Conservation (phyloP, 345 rosid genomes). For the Geranium brycei region DNA sequence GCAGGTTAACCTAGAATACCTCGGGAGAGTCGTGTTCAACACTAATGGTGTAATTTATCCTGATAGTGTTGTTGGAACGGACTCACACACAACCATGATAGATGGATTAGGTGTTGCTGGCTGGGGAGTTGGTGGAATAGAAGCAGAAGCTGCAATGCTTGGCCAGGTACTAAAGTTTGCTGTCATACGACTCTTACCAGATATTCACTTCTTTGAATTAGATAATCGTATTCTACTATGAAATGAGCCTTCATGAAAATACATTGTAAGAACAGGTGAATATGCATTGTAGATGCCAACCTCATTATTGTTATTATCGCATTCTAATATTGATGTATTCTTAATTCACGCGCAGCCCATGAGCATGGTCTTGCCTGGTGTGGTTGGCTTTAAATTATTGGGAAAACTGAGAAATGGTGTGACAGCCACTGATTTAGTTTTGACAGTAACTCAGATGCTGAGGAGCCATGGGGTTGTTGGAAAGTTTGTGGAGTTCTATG, state of each 20-base stretch:
- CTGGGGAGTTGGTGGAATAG: slow-evolving; percentile 97
- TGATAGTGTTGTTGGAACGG: slow-evolving; percentile 93
- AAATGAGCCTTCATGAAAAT: not conserved
- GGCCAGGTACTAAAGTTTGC: slow-evolving; percentile 55
- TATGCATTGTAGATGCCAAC: not conserved
- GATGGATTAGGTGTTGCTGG: slow-evolving; percentile 97
- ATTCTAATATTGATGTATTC: not conserved
- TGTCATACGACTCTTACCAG: not conserved
- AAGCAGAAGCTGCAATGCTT: slow-evolving; percentile 96
- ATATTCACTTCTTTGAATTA: slow-evolving; percentile 1
- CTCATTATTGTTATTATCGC: too few species aligned
- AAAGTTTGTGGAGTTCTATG: slow-evolving; percentile 82
- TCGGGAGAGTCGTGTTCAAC: slow-evolving; percentile 87
- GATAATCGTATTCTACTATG: not conserved
- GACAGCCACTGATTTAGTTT: slow-evolving; percentile 87
- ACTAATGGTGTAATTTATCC: slow-evolving; percentile 66
- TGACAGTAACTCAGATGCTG: slow-evolving; percentile 86
- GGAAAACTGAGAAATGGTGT: slow-evolving; percentile 79
- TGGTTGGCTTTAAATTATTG: slow-evolving; percentile 71
- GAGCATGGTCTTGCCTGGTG: slow-evolving; percentile 99
- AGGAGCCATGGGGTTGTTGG: slow-evolving; percentile 97
- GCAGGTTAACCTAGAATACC: slow-evolving; percentile 86
- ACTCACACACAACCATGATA: slow-evolving; percentile 95
- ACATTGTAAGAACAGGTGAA: not conserved
- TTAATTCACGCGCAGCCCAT: slow-evolving; percentile 52